phyloP scores from a whole-genome alignment of 805 yeast genomes.

The Saccharomyces paradoxus region DNA sequence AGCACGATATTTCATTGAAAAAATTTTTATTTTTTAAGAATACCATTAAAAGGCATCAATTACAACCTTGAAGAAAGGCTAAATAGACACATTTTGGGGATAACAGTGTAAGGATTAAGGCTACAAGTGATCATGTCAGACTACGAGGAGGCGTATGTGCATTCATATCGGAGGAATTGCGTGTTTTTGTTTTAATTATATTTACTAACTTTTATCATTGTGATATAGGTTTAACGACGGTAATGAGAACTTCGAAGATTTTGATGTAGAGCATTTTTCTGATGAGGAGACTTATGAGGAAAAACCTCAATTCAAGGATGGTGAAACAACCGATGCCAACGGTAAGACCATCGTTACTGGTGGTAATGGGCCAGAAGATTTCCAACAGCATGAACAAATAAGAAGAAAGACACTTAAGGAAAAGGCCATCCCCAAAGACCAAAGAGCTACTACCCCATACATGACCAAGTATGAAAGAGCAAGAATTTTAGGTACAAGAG shows the following conservation, averaged over 20 bases:
- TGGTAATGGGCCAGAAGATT: slow-evolving; percentile 55
- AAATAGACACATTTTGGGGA: background rate
- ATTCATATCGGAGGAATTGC: background rate
- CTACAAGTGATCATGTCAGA: slow-evolving; percentile 38
- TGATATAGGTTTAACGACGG: slow-evolving; percentile 52
- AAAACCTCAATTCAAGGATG: slow-evolving; percentile 28
- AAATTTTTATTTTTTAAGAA: background rate
- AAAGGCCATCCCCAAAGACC: slow-evolving; percentile 80
- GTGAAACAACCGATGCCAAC: slow-evolving; percentile 43
- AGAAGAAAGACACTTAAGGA: slow-evolving; percentile 63
- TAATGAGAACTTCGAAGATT: slow-evolving; percentile 65
- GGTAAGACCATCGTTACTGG: slow-evolving; percentile 69
- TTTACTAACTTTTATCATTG: background rate
- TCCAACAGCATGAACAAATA: slow-evolving; percentile 26
- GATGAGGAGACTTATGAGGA: slow-evolving; percentile 45
- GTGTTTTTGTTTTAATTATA: background rate
- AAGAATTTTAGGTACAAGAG: slow-evolving; percentile 93
- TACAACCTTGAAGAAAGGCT: background rate
- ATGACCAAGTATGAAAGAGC: slow-evolving; percentile 99
- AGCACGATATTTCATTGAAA: background rate
- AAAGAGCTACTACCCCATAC: slow-evolving; percentile 92
- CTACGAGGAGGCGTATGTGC: slow-evolving; percentile 41
- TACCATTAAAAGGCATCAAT: background rate
- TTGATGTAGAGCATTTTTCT: slow-evolving; percentile 77
- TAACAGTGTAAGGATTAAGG: background rate